Evolutionary conservation across 352 stramenopile genomes (phyloP).

Genomic region (Globisporangium megalacanthum): DNA sequence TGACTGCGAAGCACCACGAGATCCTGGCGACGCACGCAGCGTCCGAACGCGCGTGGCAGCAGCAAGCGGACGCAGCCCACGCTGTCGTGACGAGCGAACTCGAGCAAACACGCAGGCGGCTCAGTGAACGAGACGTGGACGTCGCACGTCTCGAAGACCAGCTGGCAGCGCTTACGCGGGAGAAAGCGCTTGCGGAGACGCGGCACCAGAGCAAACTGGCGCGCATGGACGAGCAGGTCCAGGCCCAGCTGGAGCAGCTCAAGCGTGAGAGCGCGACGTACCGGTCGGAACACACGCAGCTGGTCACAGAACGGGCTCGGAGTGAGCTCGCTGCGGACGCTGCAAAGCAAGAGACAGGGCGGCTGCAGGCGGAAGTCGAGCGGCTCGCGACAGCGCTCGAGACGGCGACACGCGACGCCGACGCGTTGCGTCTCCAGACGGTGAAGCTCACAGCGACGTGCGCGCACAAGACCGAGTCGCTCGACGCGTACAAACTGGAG

Average conservation of each 20-base stretch:
- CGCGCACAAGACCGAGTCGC: conserved; percentile 45
- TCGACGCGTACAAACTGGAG: conserved; percentile 43
- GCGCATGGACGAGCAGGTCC: conserved; percentile 58
- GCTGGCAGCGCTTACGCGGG: conserved; percentile 29
- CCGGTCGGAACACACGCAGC: conserved; percentile 35
- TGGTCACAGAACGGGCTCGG: conserved; percentile 47
- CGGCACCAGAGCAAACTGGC: conserved; percentile 45
- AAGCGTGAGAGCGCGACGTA: conserved; percentile 55
- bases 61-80: conserved; percentile 31
- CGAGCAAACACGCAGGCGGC: conserved; percentile 35
- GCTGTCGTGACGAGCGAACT: conserved; percentile 29
- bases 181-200: conserved; percentile 38
- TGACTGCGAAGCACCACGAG: conserved; percentile 34
- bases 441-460: conserved; percentile 44
- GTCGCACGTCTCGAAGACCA: conserved; percentile 26
- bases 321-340: conserved; percentile 40
- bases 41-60: conserved; percentile 27
- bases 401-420: conserved; percentile 29
- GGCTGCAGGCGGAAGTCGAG: conserved; percentile 47
- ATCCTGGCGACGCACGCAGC: conserved; percentile 23
- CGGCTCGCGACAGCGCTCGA: conserved; percentile 42
- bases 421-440: conserved; percentile 46
- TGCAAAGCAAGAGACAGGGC: conserved; percentile 37
- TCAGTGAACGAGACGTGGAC: conserved; percentile 44
- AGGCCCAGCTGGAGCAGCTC: conserved; percentile 40